Percentiles rank a stretch among this genome's conserved stretches.
These are phyloP conservation scores for Cercospora nicotianae DNA, from an alignment of 2,329 filamentous ascomycete species.

Conservation along the genomic window DNA sequence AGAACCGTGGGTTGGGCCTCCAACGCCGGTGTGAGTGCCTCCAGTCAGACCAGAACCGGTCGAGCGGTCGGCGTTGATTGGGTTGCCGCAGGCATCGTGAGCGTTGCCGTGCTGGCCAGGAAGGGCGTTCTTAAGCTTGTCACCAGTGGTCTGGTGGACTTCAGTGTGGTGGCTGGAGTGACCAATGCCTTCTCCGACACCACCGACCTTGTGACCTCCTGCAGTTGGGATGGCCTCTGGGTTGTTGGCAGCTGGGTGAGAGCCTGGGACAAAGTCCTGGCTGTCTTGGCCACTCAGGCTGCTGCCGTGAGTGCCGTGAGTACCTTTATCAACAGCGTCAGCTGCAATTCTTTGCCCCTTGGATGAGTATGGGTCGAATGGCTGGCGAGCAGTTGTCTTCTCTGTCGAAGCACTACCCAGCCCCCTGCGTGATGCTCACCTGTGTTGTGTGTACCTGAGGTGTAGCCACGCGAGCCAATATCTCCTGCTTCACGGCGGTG, in stretches of 20 bases:
- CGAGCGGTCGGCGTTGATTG: constrained; percentile 6
- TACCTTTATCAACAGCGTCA: constrained; percentile 15
- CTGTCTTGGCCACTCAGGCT: neutral
- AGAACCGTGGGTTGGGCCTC: neutral
- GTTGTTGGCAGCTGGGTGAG: constrained; percentile 27
- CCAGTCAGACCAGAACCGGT: neutral
- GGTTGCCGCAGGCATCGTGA: constrained; percentile 16
- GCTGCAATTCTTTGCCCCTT: constrained; percentile 23
- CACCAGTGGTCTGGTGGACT: constrained; percentile 10
- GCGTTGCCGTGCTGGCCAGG: constrained; percentile 17
- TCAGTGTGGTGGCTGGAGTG: constrained; percentile 15
- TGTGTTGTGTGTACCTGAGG: constrained; percentile 9
- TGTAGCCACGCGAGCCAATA: constrained; percentile 8
- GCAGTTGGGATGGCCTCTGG: constrained; percentile 34
- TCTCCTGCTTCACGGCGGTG: constrained; percentile 17
- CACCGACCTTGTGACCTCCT: constrained; percentile 30
- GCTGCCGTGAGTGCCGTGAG: neutral
- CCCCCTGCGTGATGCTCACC: constrained; percentile 6
- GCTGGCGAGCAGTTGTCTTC: constrained; percentile 19
- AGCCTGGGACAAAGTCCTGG: constrained; percentile 20
- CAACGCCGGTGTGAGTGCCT: constrained; percentile 9
- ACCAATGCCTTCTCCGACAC: constrained; percentile 17
- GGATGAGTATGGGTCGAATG: constrained; percentile 23
- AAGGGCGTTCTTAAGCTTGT: constrained; percentile 13
- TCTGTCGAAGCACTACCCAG: neutral